These are phyloP conservation scores for Lipomyces oligophaga DNA, from an alignment of 805 yeast genomes.

Conservation along the genomic window DNA sequence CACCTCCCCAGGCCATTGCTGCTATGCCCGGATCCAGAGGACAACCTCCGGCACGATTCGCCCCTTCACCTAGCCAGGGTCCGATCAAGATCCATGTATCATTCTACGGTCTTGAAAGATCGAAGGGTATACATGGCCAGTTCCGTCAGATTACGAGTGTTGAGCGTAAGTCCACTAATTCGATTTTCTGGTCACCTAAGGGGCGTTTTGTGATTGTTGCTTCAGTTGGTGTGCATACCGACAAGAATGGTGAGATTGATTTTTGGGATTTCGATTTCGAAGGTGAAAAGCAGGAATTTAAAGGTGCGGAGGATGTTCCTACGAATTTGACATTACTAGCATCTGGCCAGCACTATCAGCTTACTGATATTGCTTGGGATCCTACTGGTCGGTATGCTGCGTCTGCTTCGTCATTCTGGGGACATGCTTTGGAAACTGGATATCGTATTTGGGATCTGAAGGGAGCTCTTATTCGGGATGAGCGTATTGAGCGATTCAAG, in stretches of 20 bases:
- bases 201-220: slow-evolving; percentile 76
- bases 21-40: slow-evolving; percentile 4
- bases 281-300: slow-evolving; percentile 47
- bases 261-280: slow-evolving; percentile 84
- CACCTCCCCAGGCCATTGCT: slow-evolving; percentile 34
- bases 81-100: slow-evolving; percentile 58
- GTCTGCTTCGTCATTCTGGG: slow-evolving; percentile 83
- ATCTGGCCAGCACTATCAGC: slow-evolving; percentile 64
- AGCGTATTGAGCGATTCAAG: slow-evolving; percentile 74
- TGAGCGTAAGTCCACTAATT: slow-evolving; percentile 62
- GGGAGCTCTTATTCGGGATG: slow-evolving; percentile 73
- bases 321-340: slow-evolving; percentile 61
- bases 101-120: slow-evolving; percentile 78
- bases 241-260: slow-evolving; percentile 60
- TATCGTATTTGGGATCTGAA: slow-evolving; percentile 81
- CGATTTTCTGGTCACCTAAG: slow-evolving; percentile 82
- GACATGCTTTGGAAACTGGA: slow-evolving; percentile 84
- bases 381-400: slow-evolving; percentile 90
- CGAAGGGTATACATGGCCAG: slow-evolving; percentile 47
- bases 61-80: slow-evolving; percentile 11
- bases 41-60: slow-evolving; percentile 27
- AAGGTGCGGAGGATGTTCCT: slow-evolving; percentile 48
- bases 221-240: slow-evolving; percentile 43
- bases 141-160: slow-evolving; percentile 61
- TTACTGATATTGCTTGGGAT: slow-evolving; percentile 88